phyloP scores from a whole-genome alignment of 129 eudicot genomes.

The Rutidosis leptorrhynchoides region DNA sequence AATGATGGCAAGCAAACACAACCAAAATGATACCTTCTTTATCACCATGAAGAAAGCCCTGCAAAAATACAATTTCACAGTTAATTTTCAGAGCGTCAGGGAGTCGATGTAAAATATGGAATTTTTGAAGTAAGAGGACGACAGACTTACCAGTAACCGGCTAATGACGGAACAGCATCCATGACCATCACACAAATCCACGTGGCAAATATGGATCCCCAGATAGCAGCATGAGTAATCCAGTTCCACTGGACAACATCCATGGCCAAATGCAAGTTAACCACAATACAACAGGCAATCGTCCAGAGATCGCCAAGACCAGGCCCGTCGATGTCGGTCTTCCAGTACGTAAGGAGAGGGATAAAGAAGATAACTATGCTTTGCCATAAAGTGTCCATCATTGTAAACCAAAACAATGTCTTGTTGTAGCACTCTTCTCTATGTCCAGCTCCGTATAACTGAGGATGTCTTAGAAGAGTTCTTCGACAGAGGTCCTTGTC shows the following conservation, averaged over 20 bases:
- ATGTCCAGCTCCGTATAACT: constrained; percentile 94
- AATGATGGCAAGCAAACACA: no score
- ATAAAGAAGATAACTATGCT: constrained; percentile 67
- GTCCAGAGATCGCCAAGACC: constrained; percentile 95
- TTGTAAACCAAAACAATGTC: constrained; percentile 72
- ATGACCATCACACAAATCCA: constrained; percentile 73
- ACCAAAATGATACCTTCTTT: no score
- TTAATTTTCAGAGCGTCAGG: no score
- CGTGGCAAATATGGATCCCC: constrained; percentile 85
- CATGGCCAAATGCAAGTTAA: constrained; percentile 86
- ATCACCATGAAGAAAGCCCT: no score
- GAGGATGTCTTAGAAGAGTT: constrained; percentile 63
- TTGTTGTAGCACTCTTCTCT: constrained; percentile 72
- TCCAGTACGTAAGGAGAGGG: constrained; percentile 77
- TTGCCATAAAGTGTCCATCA: constrained; percentile 88
- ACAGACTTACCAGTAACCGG: no score
- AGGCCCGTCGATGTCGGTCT: constrained; percentile 55
- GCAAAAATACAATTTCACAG: no score
- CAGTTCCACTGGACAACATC: constrained; percentile 86
- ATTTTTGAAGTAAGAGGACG: no score
- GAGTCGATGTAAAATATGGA: no score
- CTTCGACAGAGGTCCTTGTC: constrained; percentile 83
- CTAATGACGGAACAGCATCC: no score
- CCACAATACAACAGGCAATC: constrained; percentile 73
- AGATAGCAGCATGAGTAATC: constrained; percentile 72